A percentile compares a stretch with the other conserved stretches of the same genome.
Evolutionary conservation across 2,329 filamentous ascomycete genomes (phyloP).

Genomic region (Cercospora brassicicola): DNA sequence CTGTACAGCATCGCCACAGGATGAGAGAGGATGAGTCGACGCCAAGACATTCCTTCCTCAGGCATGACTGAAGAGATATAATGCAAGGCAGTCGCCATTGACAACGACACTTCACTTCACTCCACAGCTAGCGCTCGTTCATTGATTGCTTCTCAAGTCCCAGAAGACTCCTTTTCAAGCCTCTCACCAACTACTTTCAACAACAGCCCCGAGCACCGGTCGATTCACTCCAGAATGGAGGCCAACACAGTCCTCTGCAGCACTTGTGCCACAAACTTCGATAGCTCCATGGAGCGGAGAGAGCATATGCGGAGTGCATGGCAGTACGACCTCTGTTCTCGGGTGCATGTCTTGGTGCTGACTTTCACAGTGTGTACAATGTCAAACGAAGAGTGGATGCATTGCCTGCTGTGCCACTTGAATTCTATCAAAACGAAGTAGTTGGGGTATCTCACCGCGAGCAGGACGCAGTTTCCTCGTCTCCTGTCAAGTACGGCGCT

Average conservation of each 20-base stretch:
- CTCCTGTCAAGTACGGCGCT: too few relatives aligned
- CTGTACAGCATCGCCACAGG: background rate
- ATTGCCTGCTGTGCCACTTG: constrained; percentile 14
- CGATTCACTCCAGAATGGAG: background rate
- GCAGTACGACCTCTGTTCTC: constrained; percentile 7
- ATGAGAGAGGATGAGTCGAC: background rate
- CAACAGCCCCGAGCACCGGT: background rate
- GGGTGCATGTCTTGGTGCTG: background rate
- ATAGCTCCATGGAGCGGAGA: constrained; percentile 11
- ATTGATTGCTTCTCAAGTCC: too few relatives aligned
- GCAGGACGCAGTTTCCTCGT: too few relatives aligned
- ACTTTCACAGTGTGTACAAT: constrained; percentile 19
- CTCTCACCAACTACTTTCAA: background rate
- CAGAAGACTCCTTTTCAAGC: too few relatives aligned
- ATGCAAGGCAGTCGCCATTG: background rate
- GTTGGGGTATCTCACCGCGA: background rate
- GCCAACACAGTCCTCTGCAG: constrained; percentile 17
- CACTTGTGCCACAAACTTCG: constrained; percentile 21
- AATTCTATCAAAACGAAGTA: constrained; percentile 7
- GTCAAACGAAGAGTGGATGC: constrained; percentile 19
- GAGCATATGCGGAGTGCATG: constrained; percentile 25
- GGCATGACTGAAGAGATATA: background rate
- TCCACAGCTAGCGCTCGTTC: background rate
- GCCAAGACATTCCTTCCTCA: background rate
- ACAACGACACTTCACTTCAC: background rate